Percentiles rank a stretch among this genome's conserved stretches.
These are phyloP conservation scores for Periconia macrospinosa DNA, from an alignment of 2,329 filamentous ascomycete species.

Conservation along the genomic window DNA sequence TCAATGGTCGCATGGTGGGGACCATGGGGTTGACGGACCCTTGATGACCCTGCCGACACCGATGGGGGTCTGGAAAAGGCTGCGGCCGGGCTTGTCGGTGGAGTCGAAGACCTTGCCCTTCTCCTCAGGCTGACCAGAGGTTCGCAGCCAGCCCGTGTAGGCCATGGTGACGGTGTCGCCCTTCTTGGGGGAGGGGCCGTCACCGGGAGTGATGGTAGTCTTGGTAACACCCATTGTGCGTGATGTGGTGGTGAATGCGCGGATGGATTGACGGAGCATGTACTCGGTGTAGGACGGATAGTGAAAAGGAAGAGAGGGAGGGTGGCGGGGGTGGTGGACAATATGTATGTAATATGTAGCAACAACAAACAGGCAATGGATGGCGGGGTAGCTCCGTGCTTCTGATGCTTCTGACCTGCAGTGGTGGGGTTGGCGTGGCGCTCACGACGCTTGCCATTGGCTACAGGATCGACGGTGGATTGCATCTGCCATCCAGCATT, in stretches of 20 bases:
- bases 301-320: not conserved
- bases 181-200: conserved; percentile 29
- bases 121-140: conserved; percentile 18
- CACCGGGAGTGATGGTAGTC: conserved; percentile 30
- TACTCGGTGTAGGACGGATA: conserved; percentile 7
- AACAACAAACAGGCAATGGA: not conserved
- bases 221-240: conserved; percentile 33
- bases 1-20: not conserved
- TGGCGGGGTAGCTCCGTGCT: not conserved
- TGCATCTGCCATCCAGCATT: too few species aligned
- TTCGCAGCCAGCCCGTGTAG: conserved; percentile 34
- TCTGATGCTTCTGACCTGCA: too few species aligned
- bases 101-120: conserved; percentile 69
- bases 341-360: too few species aligned
- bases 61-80: conserved; percentile 74
- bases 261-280: not conserved
- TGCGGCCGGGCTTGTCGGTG: conserved; percentile 65
- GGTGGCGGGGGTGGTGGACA: too few species aligned
- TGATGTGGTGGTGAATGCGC: conserved; percentile 3
- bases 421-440: not conserved
- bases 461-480: too few species aligned
- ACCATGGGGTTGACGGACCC: conserved; percentile 56
- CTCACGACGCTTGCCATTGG: too few species aligned
- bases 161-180: conserved; percentile 35
- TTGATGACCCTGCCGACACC: conserved; percentile 83